Percentiles rank a stretch among this genome's conserved stretches.
Evolutionary conservation across 148 eudicot species (phyloP).

Genomic region (Amaranthus hypochondriacus): DNA sequence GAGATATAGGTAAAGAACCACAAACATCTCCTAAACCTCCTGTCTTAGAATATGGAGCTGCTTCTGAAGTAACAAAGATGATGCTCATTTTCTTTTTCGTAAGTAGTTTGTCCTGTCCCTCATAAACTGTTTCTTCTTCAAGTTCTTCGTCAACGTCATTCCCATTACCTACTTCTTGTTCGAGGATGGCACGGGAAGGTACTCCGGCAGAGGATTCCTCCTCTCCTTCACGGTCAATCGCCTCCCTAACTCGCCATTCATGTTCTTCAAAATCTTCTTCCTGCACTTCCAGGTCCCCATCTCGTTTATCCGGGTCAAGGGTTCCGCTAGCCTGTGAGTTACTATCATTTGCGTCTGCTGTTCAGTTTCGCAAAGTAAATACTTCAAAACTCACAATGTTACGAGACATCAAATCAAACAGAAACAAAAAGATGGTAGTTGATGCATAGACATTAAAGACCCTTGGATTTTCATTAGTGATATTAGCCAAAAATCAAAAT

Average conservation of each 20-base stretch:
- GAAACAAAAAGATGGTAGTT: neutral
- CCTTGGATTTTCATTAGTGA: neutral
- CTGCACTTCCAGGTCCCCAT: conserved; percentile 8
- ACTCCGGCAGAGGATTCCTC: neutral
- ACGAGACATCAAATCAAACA: neutral
- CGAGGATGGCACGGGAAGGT: conserved; percentile 5
- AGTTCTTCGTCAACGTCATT: conserved; percentile 10
- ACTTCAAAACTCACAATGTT: neutral
- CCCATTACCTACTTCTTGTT: conserved; percentile 11
- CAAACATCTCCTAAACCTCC: conserved; percentile 99
- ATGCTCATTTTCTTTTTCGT: conserved; percentile 44
- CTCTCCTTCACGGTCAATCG: conserved; percentile 9
- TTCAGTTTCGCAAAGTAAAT: neutral
- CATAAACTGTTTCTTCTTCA: conserved; percentile 16
- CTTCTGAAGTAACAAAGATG: conserved; percentile 79
- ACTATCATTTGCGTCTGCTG: too few relatives aligned
- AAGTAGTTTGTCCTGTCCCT: conserved; percentile 30
- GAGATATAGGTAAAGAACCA: conserved; percentile 90
- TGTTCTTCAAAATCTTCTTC: conserved; percentile 22
- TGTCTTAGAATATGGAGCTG: conserved; percentile 94
- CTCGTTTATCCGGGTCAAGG: neutral
- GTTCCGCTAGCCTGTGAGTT: too few relatives aligned
- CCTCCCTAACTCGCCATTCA: conserved; percentile 4
- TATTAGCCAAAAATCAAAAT: neutral
- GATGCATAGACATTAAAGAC: neutral